Percentiles rank a stretch among this genome's conserved stretches.
These are phyloP conservation scores for Alternaria brassicae DNA, from an alignment of 2,329 filamentous ascomycete genomes.

Conservation along the genomic window DNA sequence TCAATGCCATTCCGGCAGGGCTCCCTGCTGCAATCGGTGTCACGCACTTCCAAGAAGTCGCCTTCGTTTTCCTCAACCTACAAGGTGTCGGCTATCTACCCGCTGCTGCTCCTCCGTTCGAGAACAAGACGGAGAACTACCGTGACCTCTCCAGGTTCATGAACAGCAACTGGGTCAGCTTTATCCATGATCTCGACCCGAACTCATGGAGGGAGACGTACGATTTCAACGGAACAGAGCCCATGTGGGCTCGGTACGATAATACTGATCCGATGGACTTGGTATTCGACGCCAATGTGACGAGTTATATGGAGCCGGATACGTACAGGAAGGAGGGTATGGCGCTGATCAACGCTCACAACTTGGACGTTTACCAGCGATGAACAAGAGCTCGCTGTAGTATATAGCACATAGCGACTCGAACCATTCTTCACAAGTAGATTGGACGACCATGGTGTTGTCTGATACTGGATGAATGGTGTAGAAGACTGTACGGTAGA, in stretches of 20 bases:
- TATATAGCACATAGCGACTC: neutral
- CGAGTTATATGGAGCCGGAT: constrained; percentile 52
- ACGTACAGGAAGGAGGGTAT: constrained; percentile 56
- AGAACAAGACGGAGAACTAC: constrained; percentile 48
- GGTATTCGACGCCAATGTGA: constrained; percentile 58
- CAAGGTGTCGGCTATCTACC: constrained; percentile 53
- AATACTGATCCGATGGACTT: constrained; percentile 48
- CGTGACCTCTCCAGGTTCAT: constrained; percentile 53
- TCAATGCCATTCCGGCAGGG: constrained; percentile 63
- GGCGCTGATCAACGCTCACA: constrained; percentile 49
- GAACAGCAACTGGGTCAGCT: constrained; percentile 55
- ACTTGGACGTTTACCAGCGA: constrained; percentile 15
- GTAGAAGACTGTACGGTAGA: neutral
- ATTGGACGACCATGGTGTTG: neutral
- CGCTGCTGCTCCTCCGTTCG: constrained; percentile 40
- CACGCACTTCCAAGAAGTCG: constrained; percentile 62
- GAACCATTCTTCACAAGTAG: neutral
- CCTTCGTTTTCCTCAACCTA: constrained; percentile 58
- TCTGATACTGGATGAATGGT: neutral
- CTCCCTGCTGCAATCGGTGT: constrained; percentile 54
- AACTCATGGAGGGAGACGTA: constrained; percentile 32
- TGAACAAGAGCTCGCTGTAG: neutral
- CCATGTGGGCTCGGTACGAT: constrained; percentile 53
- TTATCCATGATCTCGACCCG: constrained; percentile 52
- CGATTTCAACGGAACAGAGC: constrained; percentile 30